Evolutionary conservation across 768 basidiomycete species (phyloP).

Genomic region (Russula sp.): DNA sequence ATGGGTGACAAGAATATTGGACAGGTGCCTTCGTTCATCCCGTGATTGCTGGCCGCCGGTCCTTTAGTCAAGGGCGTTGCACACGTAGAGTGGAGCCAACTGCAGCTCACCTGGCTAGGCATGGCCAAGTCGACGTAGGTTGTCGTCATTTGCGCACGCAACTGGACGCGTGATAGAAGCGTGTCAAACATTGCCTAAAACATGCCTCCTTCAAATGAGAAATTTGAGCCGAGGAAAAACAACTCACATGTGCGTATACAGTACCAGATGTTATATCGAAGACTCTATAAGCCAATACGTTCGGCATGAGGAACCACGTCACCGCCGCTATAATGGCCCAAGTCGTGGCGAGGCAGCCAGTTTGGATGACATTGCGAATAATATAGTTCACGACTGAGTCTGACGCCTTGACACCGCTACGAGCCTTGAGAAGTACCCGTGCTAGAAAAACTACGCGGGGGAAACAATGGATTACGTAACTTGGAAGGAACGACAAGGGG

Average conservation of each 20-base stretch:
- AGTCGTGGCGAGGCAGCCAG: not conserved
- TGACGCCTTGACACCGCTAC: not conserved
- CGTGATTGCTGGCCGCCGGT: not conserved
- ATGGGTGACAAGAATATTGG: not conserved
- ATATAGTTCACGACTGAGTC: not conserved
- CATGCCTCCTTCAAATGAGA: not conserved
- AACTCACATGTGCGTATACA: constrained; percentile 9
- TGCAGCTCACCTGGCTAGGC: not conserved
- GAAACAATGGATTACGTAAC: not conserved
- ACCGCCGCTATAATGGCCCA: not conserved
- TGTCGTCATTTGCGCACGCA: not conserved
- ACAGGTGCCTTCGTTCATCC: not conserved
- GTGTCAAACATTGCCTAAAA: not conserved
- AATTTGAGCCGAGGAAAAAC: not conserved
- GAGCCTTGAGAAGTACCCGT: constrained; percentile 1
- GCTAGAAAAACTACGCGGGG: not conserved
- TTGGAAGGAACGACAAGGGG: not conserved
- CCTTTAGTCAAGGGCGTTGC: not conserved
- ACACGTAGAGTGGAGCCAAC: not conserved
- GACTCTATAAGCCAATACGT: not conserved
- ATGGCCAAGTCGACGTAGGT: not conserved
- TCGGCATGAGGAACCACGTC: not conserved
- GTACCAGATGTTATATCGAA: constrained; percentile 5
- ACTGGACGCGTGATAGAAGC: not conserved
- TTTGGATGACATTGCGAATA: not conserved